A percentile compares a stretch with the other conserved stretches of the same genome.
Conservation (phyloP, 495 filamentous ascomycete species). For the Penicillium lividum region DNA sequence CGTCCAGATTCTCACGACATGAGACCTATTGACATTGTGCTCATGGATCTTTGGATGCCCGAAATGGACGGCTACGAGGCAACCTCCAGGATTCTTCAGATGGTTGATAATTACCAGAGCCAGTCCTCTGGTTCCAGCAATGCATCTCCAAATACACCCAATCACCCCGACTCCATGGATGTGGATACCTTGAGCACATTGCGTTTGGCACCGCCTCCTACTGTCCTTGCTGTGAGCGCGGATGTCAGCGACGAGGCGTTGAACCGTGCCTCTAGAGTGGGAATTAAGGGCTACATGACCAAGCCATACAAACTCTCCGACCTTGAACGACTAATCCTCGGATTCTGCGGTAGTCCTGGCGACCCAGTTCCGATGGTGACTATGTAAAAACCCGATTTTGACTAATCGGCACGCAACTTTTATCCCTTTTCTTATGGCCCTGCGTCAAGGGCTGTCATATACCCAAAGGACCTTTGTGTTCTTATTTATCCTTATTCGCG, state of each 20-base stretch:
- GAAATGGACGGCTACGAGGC: conserved; percentile 82
- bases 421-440: background rate
- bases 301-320: conserved; percentile 77
- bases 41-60: conserved; percentile 91
- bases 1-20: conserved; percentile 21
- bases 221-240: conserved; percentile 72
- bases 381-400: conserved; percentile 4
- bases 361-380: conserved; percentile 5
- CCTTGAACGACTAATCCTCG: conserved; percentile 65
- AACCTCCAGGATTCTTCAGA: conserved; percentile 61
- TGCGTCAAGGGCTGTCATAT: conserved; percentile 12
- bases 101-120: conserved; percentile 42
- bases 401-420: background rate
- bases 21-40: conserved; percentile 62
- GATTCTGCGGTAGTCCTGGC: conserved; percentile 51
- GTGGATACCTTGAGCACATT: conserved; percentile 21
- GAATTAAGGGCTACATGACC: conserved; percentile 77
- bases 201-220: conserved; percentile 32
- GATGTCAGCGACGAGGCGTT: conserved; percentile 71
- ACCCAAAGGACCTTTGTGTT: conserved; percentile 15
- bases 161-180: conserved; percentile 21
- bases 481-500: background rate
- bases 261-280: conserved; percentile 62
- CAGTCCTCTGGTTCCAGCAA: conserved; percentile 16
- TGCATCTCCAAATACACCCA: conserved; percentile 6